Evolutionary conservation across 805 yeast genomes (phyloP).

Genomic region (Kuraishia floccosa): DNA sequence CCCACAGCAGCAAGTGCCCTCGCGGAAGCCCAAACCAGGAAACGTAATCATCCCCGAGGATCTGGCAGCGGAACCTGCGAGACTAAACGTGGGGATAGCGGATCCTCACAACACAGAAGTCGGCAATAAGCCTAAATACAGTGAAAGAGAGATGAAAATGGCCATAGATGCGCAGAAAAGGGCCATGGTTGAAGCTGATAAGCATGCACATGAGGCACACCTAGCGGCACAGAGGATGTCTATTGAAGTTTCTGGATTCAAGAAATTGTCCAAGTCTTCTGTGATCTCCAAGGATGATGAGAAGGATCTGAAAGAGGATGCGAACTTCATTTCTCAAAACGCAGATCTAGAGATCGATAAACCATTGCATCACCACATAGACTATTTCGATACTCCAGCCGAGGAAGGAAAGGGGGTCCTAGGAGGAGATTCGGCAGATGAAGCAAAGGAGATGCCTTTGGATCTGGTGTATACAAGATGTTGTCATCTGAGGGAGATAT

Average conservation of each 20-base stretch:
- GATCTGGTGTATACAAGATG: conserved; percentile 39
- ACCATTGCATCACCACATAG: conserved; percentile 41
- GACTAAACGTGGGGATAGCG: conserved; percentile 60
- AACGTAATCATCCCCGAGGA: conserved; percentile 58
- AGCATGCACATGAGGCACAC: conserved; percentile 72
- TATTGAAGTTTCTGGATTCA: conserved; percentile 44
- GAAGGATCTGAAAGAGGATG: conserved; percentile 7
- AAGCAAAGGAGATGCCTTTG: conserved; percentile 20
- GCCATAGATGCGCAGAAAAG: conserved; percentile 50
- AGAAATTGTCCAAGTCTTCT: conserved; percentile 14
- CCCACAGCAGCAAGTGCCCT: conserved; percentile 54
- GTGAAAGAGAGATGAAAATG: conserved; percentile 35
- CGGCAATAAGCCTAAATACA: conserved; percentile 16
- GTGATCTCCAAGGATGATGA: conserved; percentile 5
- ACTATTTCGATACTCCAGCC: conserved; percentile 19
- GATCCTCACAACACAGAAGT: conserved; percentile 21
- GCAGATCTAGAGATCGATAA: conserved; percentile 48
- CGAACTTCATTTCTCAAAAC: conserved; percentile 5
- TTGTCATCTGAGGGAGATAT: conserved; percentile 35
- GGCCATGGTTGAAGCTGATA: conserved; percentile 49
- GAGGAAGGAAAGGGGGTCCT: conserved; percentile 13
- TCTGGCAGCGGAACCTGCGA: conserved; percentile 46
- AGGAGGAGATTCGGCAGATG: conserved; percentile 15
- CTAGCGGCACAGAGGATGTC: conserved; percentile 61
- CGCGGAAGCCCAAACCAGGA: conserved; percentile 41